A percentile compares a stretch with the other conserved stretches of the same genome.
phyloP scores from a whole-genome alignment of 331 rosid species.

The Acacia concinna region DNA sequence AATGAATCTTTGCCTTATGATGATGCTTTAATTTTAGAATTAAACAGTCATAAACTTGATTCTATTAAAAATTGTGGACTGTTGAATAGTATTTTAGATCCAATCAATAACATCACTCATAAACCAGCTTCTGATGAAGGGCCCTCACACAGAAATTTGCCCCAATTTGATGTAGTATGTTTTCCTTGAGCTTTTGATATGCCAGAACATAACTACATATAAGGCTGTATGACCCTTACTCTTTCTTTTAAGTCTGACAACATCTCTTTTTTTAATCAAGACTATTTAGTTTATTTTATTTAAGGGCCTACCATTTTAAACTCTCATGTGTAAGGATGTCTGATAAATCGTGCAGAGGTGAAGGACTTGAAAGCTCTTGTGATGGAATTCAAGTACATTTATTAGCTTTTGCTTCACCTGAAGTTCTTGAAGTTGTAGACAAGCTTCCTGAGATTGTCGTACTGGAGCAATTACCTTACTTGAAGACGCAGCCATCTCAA shows the following conservation, averaged over 20 bases:
- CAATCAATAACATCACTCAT: too few species aligned
- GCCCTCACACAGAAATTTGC: too few species aligned
- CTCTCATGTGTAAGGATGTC: background rate
- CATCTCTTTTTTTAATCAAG: background rate
- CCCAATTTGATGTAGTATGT: too few species aligned
- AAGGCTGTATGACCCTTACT: constrained; percentile 38
- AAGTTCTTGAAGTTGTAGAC: constrained; percentile 28
- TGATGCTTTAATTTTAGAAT: too few species aligned
- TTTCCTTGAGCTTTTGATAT: too few species aligned
- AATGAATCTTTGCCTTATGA: too few species aligned
- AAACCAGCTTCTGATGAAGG: too few species aligned
- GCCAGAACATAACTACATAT: constrained; percentile 15
- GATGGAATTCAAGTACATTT: constrained; percentile 46
- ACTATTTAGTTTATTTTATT: background rate
- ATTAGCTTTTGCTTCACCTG: constrained; percentile 28
- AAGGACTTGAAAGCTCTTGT: constrained; percentile 10
- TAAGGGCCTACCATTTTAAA: background rate
- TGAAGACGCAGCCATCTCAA: constrained; percentile 38
- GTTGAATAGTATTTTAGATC: too few species aligned
- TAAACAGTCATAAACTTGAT: too few species aligned
- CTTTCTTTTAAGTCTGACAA: constrained; percentile 9
- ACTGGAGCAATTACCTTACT: constrained; percentile 45
- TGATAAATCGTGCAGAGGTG: constrained; percentile 41
- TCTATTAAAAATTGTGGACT: too few species aligned
- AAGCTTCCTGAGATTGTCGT: constrained; percentile 36